These are phyloP conservation scores for Lachnellula hyalina DNA, from an alignment of 2,329 filamentous ascomycete genomes.

Conservation along the genomic window DNA sequence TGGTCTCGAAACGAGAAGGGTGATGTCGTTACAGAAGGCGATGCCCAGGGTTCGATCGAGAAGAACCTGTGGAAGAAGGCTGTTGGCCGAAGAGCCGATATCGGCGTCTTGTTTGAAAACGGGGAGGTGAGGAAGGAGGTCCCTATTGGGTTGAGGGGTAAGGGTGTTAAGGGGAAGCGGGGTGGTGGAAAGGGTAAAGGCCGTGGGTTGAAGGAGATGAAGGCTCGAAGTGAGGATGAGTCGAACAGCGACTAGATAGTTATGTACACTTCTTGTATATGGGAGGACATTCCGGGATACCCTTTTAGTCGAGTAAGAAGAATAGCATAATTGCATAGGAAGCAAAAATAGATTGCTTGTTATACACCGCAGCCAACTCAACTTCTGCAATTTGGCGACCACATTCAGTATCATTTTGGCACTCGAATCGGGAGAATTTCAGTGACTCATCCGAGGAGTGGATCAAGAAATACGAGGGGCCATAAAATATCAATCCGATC, in stretches of 20 bases:
- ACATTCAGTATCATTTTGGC: too few species aligned
- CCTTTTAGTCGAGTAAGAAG: not conserved
- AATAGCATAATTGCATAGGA: constrained; percentile 2
- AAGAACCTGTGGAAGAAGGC: constrained; percentile 39
- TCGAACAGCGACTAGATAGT: constrained; percentile 21
- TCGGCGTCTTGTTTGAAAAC: constrained; percentile 40
- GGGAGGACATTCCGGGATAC: not conserved
- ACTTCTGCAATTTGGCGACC: not conserved
- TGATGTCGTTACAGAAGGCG: constrained; percentile 32
- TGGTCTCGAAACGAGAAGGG: constrained; percentile 37
- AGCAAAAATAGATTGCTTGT: constrained; percentile 6
- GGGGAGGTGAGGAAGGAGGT: constrained; percentile 40
- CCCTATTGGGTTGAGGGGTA: constrained; percentile 37
- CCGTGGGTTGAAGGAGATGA: constrained; percentile 25
- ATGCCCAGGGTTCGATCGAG: constrained; percentile 26
- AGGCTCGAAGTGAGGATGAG: constrained; percentile 27
- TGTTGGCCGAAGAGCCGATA: constrained; percentile 37
- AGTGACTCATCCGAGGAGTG: not conserved
- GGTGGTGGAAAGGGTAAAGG: constrained; percentile 36
- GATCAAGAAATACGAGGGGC: not conserved
- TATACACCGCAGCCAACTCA: not conserved
- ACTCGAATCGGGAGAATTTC: too few species aligned
- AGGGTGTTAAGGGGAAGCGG: constrained; percentile 36
- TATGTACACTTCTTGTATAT: constrained; percentile 7
- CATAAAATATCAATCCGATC: not conserved